A percentile compares a stretch with the other conserved stretches of the same genome.
phyloP scores from a whole-genome alignment of 306 rosid genomes.

The Morella rubra region DNA sequence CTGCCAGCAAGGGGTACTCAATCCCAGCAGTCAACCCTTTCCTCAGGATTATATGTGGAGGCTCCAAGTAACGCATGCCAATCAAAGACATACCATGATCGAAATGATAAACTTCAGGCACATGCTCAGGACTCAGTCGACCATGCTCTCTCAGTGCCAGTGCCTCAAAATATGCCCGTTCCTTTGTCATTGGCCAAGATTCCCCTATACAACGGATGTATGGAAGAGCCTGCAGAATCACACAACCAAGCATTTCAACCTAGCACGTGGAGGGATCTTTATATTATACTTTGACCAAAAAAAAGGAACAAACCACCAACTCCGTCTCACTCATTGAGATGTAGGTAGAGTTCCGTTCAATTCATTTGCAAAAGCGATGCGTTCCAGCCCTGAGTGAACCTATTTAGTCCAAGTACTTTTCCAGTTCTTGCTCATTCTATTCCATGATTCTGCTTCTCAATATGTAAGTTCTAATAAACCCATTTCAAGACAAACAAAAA shows the following conservation, averaged over 20 bases:
- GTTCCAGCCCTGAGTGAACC: no score
- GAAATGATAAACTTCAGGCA: slow-evolving; percentile 81
- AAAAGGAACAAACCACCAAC: background rate
- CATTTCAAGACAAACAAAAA: background rate
- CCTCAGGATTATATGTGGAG: slow-evolving; percentile 84
- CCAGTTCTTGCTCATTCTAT: no score
- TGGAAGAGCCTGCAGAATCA: slow-evolving; percentile 63
- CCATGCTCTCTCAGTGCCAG: slow-evolving; percentile 45
- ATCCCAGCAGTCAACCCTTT: slow-evolving; percentile 86
- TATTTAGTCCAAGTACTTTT: no score
- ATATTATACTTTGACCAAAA: background rate
- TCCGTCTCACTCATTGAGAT: no score
- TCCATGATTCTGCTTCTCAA: background rate
- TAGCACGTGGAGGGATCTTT: background rate
- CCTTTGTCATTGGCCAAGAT: slow-evolving; percentile 95
- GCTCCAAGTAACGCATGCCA: slow-evolving; percentile 89
- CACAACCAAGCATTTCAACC: background rate
- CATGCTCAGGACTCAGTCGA: slow-evolving; percentile 59
- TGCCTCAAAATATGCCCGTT: slow-evolving; percentile 86
- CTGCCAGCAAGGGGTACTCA: slow-evolving; percentile 71
- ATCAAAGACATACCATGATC: slow-evolving; percentile 82
- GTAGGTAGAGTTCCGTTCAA: no score
- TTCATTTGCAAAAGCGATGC: no score
- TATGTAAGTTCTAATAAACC: background rate
- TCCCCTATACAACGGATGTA: slow-evolving; percentile 87